Conservation (phyloP, 1,284 basidiomycete species). For the Rhodotorula mucilaginosa region DNA sequence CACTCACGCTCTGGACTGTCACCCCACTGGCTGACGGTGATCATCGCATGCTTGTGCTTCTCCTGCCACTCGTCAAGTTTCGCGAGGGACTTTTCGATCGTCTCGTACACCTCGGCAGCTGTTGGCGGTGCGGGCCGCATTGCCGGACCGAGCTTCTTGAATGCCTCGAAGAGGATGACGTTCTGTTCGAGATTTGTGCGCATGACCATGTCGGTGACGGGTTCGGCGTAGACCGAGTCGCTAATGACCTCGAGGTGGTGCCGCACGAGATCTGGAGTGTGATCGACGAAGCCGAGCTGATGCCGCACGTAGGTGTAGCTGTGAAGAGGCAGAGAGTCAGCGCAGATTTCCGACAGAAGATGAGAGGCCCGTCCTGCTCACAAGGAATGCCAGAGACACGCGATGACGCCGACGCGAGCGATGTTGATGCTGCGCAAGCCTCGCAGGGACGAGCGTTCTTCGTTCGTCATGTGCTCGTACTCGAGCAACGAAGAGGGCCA, state of each 20-base stretch:
- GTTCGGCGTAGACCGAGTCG: slow-evolving; percentile 15
- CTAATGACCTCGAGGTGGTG: slow-evolving; percentile 28
- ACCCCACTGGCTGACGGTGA: slow-evolving; percentile 27
- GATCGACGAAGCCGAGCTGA: slow-evolving; percentile 16
- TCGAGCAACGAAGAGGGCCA: slow-evolving; percentile 15
- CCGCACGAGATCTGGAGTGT: slow-evolving; percentile 15
- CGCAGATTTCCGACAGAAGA: neutral
- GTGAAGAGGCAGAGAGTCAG: neutral
- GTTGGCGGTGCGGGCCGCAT: neutral
- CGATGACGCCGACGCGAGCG: slow-evolving; percentile 21
- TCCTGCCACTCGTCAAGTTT: slow-evolving; percentile 20
- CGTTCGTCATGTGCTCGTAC: slow-evolving; percentile 18
- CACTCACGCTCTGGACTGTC: slow-evolving; percentile 25
- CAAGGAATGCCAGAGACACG: slow-evolving; percentile 30
- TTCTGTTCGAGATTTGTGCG: slow-evolving; percentile 33
- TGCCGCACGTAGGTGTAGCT: slow-evolving; percentile 33
- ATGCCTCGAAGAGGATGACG: slow-evolving; percentile 21
- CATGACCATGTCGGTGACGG: slow-evolving; percentile 24
- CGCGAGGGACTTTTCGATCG: slow-evolving; percentile 14
- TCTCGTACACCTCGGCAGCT: neutral
- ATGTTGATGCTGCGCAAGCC: slow-evolving; percentile 17
- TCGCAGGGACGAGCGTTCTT: slow-evolving; percentile 17
- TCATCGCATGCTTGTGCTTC: slow-evolving; percentile 19
- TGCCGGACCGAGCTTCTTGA: slow-evolving; percentile 26
- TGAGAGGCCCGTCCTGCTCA: neutral